A percentile compares a stretch with the other conserved stretches of the same genome.
Conservation (phyloP, 345 rosid genomes). For the Geranium brycei region DNA sequence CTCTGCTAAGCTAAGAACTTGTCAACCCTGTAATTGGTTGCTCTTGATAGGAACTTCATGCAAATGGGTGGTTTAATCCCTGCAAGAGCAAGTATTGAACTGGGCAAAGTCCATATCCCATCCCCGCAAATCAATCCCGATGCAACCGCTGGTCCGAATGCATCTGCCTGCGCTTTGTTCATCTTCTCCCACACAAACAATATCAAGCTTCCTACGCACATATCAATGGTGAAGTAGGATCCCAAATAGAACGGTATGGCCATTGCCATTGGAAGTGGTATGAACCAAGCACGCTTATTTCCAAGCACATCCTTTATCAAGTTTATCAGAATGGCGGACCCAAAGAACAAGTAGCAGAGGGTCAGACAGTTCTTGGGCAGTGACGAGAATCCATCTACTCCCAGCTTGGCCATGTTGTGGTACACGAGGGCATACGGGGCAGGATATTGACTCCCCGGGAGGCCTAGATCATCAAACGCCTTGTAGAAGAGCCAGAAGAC, state of each 20-base stretch:
- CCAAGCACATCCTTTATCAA: conserved; percentile 28
- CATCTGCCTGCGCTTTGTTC: conserved; percentile 53
- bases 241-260: conserved; percentile 83
- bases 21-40: conserved; percentile 38
- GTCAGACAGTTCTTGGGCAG: conserved; percentile 59
- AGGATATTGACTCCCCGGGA: conserved; percentile 35
- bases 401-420: conserved; percentile 51
- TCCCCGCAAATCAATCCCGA: conserved; percentile 82
- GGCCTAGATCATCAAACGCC: conserved; percentile 53
- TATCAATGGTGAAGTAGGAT: conserved; percentile 65
- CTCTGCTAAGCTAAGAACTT: conserved; percentile 16
- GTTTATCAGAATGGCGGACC: conserved; percentile 46
- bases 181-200: conserved; percentile 53
- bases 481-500: conserved; percentile 77
- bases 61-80: conserved; percentile 61
- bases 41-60: conserved; percentile 64
- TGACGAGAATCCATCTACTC: conserved; percentile 61
- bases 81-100: conserved; percentile 51
- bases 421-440: conserved; percentile 51
- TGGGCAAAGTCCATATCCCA: conserved; percentile 65
- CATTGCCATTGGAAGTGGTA: conserved; percentile 83
- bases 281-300: conserved; percentile 28
- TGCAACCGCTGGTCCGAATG: conserved; percentile 64
- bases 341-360: conserved; percentile 47
- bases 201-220: conserved; percentile 73